Evolutionary conservation across 345 rosid species (phyloP), one percentile per base, ranked within the genome.

Genomic region (Camelina hispida): DNA sequence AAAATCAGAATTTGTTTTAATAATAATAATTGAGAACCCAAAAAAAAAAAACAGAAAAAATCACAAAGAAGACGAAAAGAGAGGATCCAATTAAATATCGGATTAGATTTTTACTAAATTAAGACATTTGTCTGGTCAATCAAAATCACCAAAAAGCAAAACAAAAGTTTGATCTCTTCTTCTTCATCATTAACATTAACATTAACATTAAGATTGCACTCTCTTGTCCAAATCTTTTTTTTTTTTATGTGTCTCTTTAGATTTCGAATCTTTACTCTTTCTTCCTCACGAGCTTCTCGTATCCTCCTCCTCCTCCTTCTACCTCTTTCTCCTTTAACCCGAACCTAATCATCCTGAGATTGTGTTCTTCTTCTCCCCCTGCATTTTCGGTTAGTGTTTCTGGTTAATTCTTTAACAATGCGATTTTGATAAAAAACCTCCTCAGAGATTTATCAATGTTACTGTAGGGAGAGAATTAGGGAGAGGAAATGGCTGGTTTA

Each of bases 241-340:
- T 32, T 32, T 32, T 30, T 30, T 5, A 1, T 46, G 52, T 62
- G 62, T 30, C 34, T 4, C 7, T 54, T 28, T 53, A 69, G 70
- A 62, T 62, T 62, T 56, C 67, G 59, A 56, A 70, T 71, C 65
- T 62, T 62, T 8, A 63, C 67, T 38, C 64, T 77, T 16, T 9
- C 51, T 25, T 61, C 32, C 2, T 70, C 80, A 70, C 80, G 71
- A 48, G 80, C 40, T 64, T 60, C 54, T 64, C 62, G 37, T 32
- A 23, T 25, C 28, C 28, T 6, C 56, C 55, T 37, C 56, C 55
- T 37, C 71, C 7, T 57, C 13, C 63, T 69, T 47, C 80, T 77
- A 57, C 60, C 43, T 64, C 11, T 70, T 56, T 69, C 37, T 38
- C 42, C 38, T 7, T 35, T 8, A 1, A 7, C 40, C 9, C 10